Conservation (phyloP, 2,329 filamentous ascomycete species). For the Cladosporium cucumerinum region DNA sequence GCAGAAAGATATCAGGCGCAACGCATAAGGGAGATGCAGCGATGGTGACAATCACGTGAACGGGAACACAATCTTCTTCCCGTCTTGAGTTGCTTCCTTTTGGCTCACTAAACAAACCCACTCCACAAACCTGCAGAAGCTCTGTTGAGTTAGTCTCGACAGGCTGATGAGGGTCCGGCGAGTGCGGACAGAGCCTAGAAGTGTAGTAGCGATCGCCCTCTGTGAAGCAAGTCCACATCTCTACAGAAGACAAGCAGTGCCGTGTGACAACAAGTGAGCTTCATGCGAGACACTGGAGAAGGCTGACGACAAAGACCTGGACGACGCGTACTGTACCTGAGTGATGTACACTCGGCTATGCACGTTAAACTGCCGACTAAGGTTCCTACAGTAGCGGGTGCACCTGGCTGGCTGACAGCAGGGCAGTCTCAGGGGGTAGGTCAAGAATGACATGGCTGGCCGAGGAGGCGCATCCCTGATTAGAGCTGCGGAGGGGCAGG, state of each 20-base stretch:
- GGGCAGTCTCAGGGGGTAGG: neutral
- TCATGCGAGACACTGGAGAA: neutral
- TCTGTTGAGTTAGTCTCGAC: neutral
- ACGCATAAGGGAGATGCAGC: neutral
- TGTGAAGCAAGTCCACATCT: neutral
- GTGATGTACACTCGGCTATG: conserved; percentile 10
- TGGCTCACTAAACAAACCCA: neutral
- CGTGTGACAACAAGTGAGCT: neutral
- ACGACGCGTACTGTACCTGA: neutral
- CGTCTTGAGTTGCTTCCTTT: neutral
- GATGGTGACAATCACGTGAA: neutral
- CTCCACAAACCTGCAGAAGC: conserved; percentile 13
- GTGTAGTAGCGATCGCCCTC: neutral
- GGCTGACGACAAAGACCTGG: neutral
- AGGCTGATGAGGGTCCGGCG: neutral
- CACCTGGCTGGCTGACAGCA: neutral
- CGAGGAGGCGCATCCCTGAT: neutral
- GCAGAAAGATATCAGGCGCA: neutral
- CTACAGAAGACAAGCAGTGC: neutral
- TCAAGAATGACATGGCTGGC: neutral
- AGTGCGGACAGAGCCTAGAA: neutral
- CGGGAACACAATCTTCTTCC: neutral
- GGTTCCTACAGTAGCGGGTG: neutral
- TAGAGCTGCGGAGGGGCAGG: neutral
- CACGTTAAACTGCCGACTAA: conserved; percentile 11